phyloP scores from a whole-genome alignment of 176 grass and related monocot species.

The Urochloa ruziziensis region DNA sequence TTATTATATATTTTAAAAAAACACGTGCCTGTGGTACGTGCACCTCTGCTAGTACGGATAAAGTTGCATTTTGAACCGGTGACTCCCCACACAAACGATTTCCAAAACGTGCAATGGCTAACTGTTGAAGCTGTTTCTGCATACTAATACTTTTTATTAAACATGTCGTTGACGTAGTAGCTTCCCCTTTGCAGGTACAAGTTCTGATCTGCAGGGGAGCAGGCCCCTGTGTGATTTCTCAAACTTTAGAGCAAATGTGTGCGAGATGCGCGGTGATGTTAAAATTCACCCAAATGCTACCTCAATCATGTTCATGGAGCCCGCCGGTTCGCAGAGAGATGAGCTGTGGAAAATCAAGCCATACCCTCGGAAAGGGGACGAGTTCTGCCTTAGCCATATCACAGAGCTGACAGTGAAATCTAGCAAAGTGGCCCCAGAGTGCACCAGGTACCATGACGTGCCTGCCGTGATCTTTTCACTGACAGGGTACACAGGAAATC shows the following conservation, averaged over 20 bases:
- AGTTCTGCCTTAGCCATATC: slow-evolving; percentile 56
- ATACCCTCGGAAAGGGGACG: slow-evolving; percentile 84
- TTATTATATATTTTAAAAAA: no score
- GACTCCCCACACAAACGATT: no score
- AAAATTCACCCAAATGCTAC: slow-evolving; percentile 58
- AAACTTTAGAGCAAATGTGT: slow-evolving; percentile 77
- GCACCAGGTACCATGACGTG: slow-evolving; percentile 62
- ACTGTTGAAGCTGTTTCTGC: background rate
- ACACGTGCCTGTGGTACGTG: no score
- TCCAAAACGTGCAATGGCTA: no score
- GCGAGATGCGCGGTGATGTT: slow-evolving; percentile 81
- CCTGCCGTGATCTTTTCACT: slow-evolving; percentile 69
- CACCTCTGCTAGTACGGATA: background rate
- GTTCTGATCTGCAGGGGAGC: background rate
- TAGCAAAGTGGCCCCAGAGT: slow-evolving; percentile 52
- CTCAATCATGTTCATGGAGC: slow-evolving; percentile 68
- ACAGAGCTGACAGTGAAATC: slow-evolving; percentile 67
- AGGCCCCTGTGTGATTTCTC: slow-evolving; percentile 78
- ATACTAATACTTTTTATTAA: background rate
- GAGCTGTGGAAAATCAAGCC: slow-evolving; percentile 76
- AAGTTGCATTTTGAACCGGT: background rate
- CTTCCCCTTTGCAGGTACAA: slow-evolving; percentile 26
- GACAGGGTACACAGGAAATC: slow-evolving; percentile 88
- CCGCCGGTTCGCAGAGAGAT: slow-evolving; percentile 35
- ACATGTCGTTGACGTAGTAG: background rate